Percentiles rank a stretch among this genome's conserved stretches.
phyloP scores from a whole-genome alignment of 202 grass and related monocot species.

The Setaria italica region DNA sequence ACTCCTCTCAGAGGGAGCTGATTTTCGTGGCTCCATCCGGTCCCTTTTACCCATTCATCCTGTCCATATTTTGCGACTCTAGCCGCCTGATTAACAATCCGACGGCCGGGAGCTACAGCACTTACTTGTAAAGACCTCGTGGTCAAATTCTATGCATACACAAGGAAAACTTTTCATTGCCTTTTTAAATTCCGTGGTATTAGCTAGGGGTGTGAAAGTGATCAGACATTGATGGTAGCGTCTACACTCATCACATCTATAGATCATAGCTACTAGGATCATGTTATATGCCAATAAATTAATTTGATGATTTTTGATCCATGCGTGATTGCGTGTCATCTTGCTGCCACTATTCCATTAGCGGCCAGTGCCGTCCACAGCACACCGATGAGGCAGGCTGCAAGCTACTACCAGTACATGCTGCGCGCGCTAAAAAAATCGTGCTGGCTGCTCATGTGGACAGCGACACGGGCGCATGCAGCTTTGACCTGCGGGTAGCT shows the following conservation, averaged over 20 bases:
- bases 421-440: not conserved
- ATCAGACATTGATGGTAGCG: not conserved
- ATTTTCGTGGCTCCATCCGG: constrained; percentile 24
- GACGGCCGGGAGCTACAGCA: not conserved
- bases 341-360: constrained; percentile 22
- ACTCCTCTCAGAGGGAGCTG: not conserved
- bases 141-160: not conserved
- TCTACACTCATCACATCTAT: not conserved
- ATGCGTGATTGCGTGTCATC: not conserved
- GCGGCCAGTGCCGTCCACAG: constrained; percentile 3
- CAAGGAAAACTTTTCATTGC: not conserved
- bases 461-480: constrained; percentile 1
- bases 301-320: not conserved
- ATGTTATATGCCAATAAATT: not conserved
- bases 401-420: not conserved
- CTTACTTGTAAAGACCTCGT: constrained; percentile 7
- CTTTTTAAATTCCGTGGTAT: constrained; percentile 9
- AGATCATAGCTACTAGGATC: not conserved
- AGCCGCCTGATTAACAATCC: constrained; percentile 37
- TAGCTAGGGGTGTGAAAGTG: not conserved
- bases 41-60: not conserved
- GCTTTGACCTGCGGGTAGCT: constrained; percentile 23
- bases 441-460: constrained; percentile 23
- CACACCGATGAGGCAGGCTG: not conserved
- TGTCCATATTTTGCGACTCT: not conserved